Base-by-base conservation (phyloP, 2,329 filamentous ascomycete species). In the Calcarisporium arbuscula region DNA sequence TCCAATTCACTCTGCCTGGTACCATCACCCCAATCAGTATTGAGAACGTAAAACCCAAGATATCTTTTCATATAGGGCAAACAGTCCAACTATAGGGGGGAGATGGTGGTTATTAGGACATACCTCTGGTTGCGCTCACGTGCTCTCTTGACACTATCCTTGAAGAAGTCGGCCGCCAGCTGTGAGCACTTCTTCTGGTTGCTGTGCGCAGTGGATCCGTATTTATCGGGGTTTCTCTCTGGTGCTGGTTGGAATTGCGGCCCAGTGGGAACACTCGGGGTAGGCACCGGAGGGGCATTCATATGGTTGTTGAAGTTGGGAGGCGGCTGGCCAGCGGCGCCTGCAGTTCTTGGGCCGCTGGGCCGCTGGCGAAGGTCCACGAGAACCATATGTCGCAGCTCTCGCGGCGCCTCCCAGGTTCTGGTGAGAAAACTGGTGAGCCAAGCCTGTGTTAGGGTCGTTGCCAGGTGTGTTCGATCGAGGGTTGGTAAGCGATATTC, bases 391-490 rank as follows among this genome's bases (percentile, higher is more conserved):
- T 31, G 80, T 77, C 40, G 77, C 79, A 19, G 73, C 72, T 46
- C 87, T 76, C 40, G 80, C 79, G 28, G 77, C 79, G 28, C 77
- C 78, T 40, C 85, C 82, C 26, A 96, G 74, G 60, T 95, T 94
- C 68, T 96, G 90, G 62, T 95, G 88, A 39, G 90, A 94, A 61
- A 96, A 94, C 60, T 98, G 92, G 58, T 95, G 87, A 41, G 89
- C 88, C 29, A 96, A 74, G 19, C 88, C 89, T 51, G 87, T 92
- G 50, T 90, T 94, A 48, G 82, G 84, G 54, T 95, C 88, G 52
- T 85, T 87, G 39, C 72, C 74, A 5, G 77, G 74, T 4, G 75
- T 72, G 50, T 70, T 72, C 48, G 72, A 69, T 41, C 73, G 65
- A 40, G 64, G n/a, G 65, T 53, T 72, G 72, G 47, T 73, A 65